These are phyloP conservation scores for Piromyces finnis DNA, from an alignment of 192 early-diverging fungal species.

Conservation along the genomic window DNA sequence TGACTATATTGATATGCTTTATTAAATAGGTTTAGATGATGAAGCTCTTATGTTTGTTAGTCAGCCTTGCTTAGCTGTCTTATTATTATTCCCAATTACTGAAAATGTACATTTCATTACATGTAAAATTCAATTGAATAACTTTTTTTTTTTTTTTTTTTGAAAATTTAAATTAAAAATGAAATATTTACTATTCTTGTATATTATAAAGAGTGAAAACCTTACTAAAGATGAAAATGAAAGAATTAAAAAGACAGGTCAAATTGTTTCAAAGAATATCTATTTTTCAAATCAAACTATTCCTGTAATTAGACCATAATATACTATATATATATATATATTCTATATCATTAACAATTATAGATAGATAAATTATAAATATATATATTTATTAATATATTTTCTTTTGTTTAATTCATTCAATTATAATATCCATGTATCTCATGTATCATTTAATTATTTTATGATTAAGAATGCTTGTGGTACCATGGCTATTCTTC, in stretches of 20 bases:
- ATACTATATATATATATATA: conserved; percentile 2
- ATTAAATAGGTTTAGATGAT: conserved; percentile 46
- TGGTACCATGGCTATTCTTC: conserved; percentile 85
- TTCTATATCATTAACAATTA: too few species aligned
- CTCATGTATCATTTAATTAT: too few species aligned
- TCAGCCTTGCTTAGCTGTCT: conserved; percentile 60
- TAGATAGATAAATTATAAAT: too few species aligned
- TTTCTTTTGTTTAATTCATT: too few species aligned
- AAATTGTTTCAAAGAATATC: conserved; percentile 30
- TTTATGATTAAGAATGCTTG: conserved; percentile 40
- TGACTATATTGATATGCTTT: background rate
- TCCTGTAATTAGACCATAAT: conserved; percentile 26
- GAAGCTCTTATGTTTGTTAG: conserved; percentile 67
- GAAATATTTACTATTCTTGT: background rate
- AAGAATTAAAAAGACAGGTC: conserved; percentile 19
- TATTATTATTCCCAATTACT: conserved; percentile 74
- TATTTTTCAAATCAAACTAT: conserved; percentile 73
- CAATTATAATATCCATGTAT: too few species aligned
- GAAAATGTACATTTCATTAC: conserved; percentile 19
- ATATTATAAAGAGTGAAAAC: conserved; percentile 9
- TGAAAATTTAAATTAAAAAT: too few species aligned
- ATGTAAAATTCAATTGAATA: too few species aligned
- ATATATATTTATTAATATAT: too few species aligned
- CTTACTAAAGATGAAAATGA: conserved; percentile 25
- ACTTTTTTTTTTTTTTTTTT: too few species aligned